Evolutionary conservation across 2,329 filamentous ascomycete genomes (phyloP).

Genomic region (Scytalidium lignicola): DNA sequence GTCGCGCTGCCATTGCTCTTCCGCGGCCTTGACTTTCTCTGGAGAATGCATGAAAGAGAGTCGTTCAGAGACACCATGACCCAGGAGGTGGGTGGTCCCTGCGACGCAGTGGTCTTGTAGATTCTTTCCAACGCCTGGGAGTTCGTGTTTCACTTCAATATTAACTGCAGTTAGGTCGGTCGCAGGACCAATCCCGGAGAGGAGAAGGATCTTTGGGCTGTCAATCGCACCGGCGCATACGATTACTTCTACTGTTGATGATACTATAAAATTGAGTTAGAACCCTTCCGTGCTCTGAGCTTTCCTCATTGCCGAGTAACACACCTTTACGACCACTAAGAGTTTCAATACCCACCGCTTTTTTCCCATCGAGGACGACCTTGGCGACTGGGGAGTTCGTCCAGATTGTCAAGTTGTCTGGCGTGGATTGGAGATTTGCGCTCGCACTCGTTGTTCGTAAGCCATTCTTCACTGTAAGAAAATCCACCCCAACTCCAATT

Average conservation of each 20-base stretch:
- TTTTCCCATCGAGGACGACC: conserved; percentile 39
- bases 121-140: conserved; percentile 44
- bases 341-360: conserved; percentile 38
- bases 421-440: conserved; percentile 36
- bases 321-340: conserved; percentile 26
- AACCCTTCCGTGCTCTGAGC: background rate
- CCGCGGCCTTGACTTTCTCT: conserved; percentile 36
- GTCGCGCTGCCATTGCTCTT: conserved; percentile 41
- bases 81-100: conserved; percentile 34
- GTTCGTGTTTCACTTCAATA: conserved; percentile 40
- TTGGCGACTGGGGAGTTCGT: conserved; percentile 41
- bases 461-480: conserved; percentile 42
- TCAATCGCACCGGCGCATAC: conserved; percentile 45
- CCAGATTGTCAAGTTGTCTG: conserved; percentile 46
- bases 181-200: conserved; percentile 42
- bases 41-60: conserved; percentile 40
- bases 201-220: conserved; percentile 44
- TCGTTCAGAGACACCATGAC: conserved; percentile 36
- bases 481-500: conserved; percentile 44
- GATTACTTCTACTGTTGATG: conserved; percentile 38
- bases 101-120: conserved; percentile 34
- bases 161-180: conserved; percentile 36
- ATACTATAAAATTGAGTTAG: conserved; percentile 3
- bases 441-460: conserved; percentile 40
- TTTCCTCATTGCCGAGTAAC: background rate